Conservation (phyloP, 2,329 filamentous ascomycete species). For the Graphilbum sp. region DNA sequence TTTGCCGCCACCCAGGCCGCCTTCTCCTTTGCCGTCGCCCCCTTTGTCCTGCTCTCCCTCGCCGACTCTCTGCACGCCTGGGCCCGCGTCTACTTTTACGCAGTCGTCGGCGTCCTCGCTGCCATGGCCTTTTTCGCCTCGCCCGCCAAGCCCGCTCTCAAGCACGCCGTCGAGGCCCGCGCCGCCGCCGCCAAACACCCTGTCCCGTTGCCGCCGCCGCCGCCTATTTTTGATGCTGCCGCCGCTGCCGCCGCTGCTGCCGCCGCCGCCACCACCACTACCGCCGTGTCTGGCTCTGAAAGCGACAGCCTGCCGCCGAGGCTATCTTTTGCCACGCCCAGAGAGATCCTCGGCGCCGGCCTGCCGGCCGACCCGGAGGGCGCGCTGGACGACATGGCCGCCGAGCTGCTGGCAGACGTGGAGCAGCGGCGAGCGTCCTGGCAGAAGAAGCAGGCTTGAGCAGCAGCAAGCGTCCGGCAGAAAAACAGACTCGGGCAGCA, state of each 20-base stretch:
- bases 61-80: conserved; percentile 57
- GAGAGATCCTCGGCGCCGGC: conserved; percentile 25
- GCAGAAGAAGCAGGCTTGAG: neutral
- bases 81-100: conserved; percentile 81
- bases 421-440: conserved; percentile 28
- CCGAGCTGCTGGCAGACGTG: conserved; percentile 59
- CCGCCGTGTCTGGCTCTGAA: too few species aligned
- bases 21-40: conserved; percentile 63
- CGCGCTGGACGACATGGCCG: conserved; percentile 63
- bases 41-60: conserved; percentile 72
- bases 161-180: conserved; percentile 41
- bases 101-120: conserved; percentile 46
- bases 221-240: too few species aligned
- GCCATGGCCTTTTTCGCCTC: conserved; percentile 65
- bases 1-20: conserved; percentile 16
- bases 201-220: neutral
- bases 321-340: conserved; percentile 3
- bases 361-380: conserved; percentile 59
- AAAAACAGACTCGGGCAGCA: too few species aligned
- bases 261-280: neutral
- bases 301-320: conserved; percentile 6
- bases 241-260: neutral
- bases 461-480: too few species aligned
- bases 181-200: conserved; percentile 20
- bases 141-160: conserved; percentile 49